Percentiles rank a stretch among this genome's conserved stretches.
These are phyloP conservation scores for Fusarium dimerum DNA, from an alignment of 2,329 filamentous ascomycete species.

Conservation along the genomic window DNA sequence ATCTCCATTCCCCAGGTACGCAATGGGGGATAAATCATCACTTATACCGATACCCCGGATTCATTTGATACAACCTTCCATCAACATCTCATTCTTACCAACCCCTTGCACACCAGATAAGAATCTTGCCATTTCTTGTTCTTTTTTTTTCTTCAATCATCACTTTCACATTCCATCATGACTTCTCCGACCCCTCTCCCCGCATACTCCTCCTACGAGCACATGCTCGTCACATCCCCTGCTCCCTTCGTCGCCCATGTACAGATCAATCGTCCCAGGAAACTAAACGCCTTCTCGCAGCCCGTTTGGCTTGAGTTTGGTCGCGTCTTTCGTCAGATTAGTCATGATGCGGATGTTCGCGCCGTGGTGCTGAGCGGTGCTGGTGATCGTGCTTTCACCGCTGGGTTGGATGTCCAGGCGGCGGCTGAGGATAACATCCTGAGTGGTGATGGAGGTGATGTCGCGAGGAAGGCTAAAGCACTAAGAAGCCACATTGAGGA, in stretches of 20 bases:
- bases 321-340: conserved; percentile 70
- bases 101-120: not conserved
- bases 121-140: not conserved
- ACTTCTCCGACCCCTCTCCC: conserved; percentile 29
- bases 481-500: conserved; percentile 71
- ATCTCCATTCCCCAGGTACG: conserved; percentile 16
- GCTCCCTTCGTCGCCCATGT: conserved; percentile 79
- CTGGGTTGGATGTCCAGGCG: conserved; percentile 80
- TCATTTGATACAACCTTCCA: conserved; percentile 3
- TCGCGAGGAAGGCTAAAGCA: conserved; percentile 61
- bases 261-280: conserved; percentile 83
- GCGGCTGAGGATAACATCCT: conserved; percentile 57
- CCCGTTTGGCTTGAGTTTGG: conserved; percentile 85
- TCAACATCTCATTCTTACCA: not conserved
- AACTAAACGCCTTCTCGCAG: conserved; percentile 85
- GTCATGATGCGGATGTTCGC: conserved; percentile 70
- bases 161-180: conserved; percentile 11
- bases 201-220: conserved; percentile 53
- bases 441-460: conserved; percentile 47
- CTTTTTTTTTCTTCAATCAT: not conserved
- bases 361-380: conserved; percentile 78
- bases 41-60: conserved; percentile 8
- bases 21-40: conserved; percentile 4
- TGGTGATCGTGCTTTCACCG: conserved; percentile 81
- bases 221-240: conserved; percentile 76